Conservation (phyloP, 495 filamentous ascomycete genomes). For the Collariella sp. region DNA sequence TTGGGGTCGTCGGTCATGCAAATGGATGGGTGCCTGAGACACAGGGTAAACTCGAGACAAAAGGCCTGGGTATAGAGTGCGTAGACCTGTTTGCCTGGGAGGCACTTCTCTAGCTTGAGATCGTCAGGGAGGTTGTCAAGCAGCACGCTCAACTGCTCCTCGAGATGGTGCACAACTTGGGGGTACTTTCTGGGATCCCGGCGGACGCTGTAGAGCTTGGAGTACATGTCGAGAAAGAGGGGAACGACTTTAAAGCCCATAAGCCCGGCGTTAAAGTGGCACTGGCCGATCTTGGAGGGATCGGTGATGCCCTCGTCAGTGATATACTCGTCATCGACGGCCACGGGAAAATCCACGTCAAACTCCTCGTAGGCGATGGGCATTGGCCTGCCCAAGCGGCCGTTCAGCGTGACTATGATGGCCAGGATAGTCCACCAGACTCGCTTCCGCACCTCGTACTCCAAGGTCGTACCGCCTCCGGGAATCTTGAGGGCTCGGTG, state of each 20-base stretch:
- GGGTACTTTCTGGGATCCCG: slow-evolving; percentile 52
- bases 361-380: slow-evolving; percentile 59
- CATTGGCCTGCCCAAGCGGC: slow-evolving; percentile 70
- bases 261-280: slow-evolving; percentile 56
- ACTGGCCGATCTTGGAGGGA: slow-evolving; percentile 43
- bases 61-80: slow-evolving; percentile 42
- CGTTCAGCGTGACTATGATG: slow-evolving; percentile 56
- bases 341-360: slow-evolving; percentile 64
- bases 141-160: slow-evolving; percentile 50
- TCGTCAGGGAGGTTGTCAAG: slow-evolving; percentile 49
- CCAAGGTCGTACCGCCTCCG: slow-evolving; percentile 46
- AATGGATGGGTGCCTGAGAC: slow-evolving; percentile 63
- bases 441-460: slow-evolving; percentile 67
- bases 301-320: slow-evolving; percentile 44
- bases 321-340: slow-evolving; percentile 58
- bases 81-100: slow-evolving; percentile 45
- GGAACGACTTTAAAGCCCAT: slow-evolving; percentile 50
- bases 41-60: slow-evolving; percentile 40
- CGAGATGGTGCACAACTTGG: slow-evolving; percentile 51
- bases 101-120: slow-evolving; percentile 39
- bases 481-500: slow-evolving; percentile 59
- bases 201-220: slow-evolving; percentile 58
- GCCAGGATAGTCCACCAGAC: slow-evolving; percentile 63
- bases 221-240: slow-evolving; percentile 61
- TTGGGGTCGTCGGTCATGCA: slow-evolving; percentile 52